Conservation (phyloP, 345 rosid genomes). For the Geranium brycei region DNA sequence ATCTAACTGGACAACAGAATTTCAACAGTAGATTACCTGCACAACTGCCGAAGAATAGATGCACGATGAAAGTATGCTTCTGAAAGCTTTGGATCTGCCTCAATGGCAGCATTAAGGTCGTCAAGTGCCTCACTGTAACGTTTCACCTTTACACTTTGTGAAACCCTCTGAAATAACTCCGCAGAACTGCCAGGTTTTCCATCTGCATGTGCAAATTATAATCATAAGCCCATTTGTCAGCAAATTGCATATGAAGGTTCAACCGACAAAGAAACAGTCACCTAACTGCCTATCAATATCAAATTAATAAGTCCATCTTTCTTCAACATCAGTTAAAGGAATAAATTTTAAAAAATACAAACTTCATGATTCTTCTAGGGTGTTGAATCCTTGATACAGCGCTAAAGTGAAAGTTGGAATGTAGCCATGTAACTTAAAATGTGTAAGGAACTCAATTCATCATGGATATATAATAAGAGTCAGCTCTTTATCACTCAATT, state of each 20-base stretch:
- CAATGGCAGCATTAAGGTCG: constrained; percentile 90
- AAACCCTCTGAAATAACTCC: constrained; percentile 65
- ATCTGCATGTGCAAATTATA: constrained; percentile 28
- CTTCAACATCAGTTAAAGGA: too few relatives aligned
- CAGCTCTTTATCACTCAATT: neutral
- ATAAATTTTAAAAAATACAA: too few relatives aligned
- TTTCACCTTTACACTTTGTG: constrained; percentile 65
- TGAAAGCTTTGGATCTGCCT: constrained; percentile 77
- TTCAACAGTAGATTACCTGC: constrained; percentile 43
- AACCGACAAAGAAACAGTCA: neutral
- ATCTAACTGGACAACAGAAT: neutral
- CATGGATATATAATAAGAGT: neutral
- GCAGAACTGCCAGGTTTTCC: constrained; percentile 47
- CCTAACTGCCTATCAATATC: neutral
- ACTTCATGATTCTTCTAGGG: neutral
- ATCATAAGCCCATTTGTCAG: neutral
- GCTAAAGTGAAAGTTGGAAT: neutral
- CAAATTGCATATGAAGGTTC: neutral
- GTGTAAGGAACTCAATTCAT: neutral
- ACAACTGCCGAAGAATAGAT: constrained; percentile 67
- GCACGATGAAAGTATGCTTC: constrained; percentile 76
- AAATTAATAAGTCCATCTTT: neutral
- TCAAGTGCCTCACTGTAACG: constrained; percentile 74
- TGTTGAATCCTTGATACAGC: neutral
- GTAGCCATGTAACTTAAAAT: too few relatives aligned